Base-by-base conservation (phyloP, 1,284 basidiomycete genomes). In the Apiotrichum sp. region DNA sequence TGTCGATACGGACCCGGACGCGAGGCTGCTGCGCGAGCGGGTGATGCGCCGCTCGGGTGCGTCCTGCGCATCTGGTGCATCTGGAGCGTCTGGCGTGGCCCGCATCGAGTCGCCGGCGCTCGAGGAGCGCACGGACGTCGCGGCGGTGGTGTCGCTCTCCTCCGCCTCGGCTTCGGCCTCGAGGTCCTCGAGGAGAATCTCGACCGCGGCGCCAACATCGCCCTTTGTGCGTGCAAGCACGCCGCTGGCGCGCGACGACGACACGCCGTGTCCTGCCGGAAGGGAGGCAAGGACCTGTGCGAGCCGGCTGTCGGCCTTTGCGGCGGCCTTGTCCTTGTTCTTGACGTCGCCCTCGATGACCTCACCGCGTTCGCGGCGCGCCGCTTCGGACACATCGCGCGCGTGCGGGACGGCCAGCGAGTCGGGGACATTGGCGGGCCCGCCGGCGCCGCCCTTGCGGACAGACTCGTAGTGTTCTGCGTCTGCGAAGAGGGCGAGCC, bases 391-490 rank as follows among this genome's bases (percentile, higher is more conserved):
- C 6, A 56, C 45, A 47, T 74, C 72, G 36, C 56, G 56, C 36
- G 64, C 62, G 55, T 74, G 72, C 6, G 70, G 71, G 11, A 72
- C 54, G 0, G 65, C 70, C 9, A 66, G 56, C 3, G 43, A 43
- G 53, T 74, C 70, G 42, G 72, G 69, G 3, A 74, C 56, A 38
- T 69, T 67, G 29, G 72, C 69, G 8, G 70, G 66, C 31, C 72
- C 70, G n/a, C 65, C 65, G 29, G 46, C 46, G 10, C 50, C 31
- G 7, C 65, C 58, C 34, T 49, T 47, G 1, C 71, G 62, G 13
- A 74, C 58, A 31, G 65, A 67, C 56, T 74, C 67, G 48, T 71
- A 74, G 50, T 74, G 72, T 56, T 72, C 72, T 0, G 70, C 71
- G 47, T 71, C 65, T 43, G 70, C 68, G 60, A 74, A 72, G 11